These are phyloP conservation scores for Fallopia convolvulus DNA, from an alignment of 148 eudicot genomes.

Conservation along the genomic window DNA sequence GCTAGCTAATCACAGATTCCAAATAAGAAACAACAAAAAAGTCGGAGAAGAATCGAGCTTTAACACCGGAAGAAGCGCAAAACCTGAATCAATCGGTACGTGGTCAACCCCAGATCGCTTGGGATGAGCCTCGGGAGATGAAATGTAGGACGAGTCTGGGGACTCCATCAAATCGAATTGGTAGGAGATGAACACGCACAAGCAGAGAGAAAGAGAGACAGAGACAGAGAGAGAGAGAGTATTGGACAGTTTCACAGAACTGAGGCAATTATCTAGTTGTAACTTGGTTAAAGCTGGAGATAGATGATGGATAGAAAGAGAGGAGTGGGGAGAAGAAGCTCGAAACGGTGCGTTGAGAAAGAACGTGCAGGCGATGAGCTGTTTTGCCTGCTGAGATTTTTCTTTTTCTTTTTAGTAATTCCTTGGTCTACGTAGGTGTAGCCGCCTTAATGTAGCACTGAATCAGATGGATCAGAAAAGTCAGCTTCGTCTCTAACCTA, in stretches of 20 bases:
- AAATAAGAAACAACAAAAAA: not conserved
- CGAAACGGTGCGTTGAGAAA: slow-evolving; percentile 10
- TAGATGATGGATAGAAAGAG: not conserved
- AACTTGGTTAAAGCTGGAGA: not conserved
- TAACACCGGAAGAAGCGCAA: not conserved
- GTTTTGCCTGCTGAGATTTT: not conserved
- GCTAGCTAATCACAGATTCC: not conserved
- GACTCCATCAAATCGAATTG: slow-evolving; percentile 35
- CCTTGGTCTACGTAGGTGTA: not conserved
- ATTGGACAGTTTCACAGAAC: not conserved
- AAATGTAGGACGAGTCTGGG: slow-evolving; percentile 38
- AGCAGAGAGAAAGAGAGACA: not conserved
- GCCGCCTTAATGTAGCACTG: not conserved
- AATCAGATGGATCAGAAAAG: not conserved
- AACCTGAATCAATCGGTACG: slow-evolving; percentile 21
- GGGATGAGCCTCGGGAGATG: slow-evolving; percentile 32
- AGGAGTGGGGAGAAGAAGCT: not conserved
- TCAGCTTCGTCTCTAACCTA: not conserved
- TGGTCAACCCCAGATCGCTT: slow-evolving; percentile 24
- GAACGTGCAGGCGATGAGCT: slow-evolving; percentile 6
- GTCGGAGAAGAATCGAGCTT: not conserved
- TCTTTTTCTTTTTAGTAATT: not conserved
- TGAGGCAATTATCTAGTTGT: not conserved
- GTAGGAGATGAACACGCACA: not conserved
- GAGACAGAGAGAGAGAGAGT: not conserved